Evolutionary conservation across 441 rosid species (phyloP), one percentile per base, ranked within the genome.

Genomic region (Bocquillonia castaneifolia): DNA sequence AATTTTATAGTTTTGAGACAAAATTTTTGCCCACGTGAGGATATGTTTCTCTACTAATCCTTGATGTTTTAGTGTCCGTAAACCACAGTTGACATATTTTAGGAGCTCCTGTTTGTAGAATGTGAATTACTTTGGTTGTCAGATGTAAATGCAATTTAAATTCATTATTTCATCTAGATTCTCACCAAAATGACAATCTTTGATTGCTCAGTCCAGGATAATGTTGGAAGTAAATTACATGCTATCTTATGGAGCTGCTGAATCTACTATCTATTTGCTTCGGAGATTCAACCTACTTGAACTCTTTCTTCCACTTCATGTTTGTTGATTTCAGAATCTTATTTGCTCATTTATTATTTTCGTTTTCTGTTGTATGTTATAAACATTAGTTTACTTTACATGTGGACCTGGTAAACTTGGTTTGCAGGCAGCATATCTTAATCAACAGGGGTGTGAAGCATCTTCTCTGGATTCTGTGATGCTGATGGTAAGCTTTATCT

Each of bases 211-310:
- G 99, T 39, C 64, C 78, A 87, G 98, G 78, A 32, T 90, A 78
- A 80, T 86, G 83, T 53, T 95, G 99, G 99, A 95, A 72, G 22
- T 92, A 67, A 88, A 95, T 82, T 88, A 90, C 83, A 89, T 95
- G 97, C 78, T 92, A 59, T 84, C 92, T 5, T 95, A 92, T 82
- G 98, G 99, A 81, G 95, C 98, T 80, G 94, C 98, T 63, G 83
- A 72, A 66, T 80, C 88, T 59, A 86, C 99, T 59, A 80, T 95
- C 68, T 70, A 69, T 69, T 85, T 95, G 84, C 97, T 95, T 62
- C 85, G 63, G 81, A 90, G 84, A 82, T 86, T 83, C 83, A 81
- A 85, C 73, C 86, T 95, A 62, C 89, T 95, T 69, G 82, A 85
- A 66, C 54, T 83, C 54, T 78, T 95, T 51, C 85, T 95, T 72